Conservation (phyloP, 176 grass and related monocot genomes). For the Echinochloa phyllopogon region DNA sequence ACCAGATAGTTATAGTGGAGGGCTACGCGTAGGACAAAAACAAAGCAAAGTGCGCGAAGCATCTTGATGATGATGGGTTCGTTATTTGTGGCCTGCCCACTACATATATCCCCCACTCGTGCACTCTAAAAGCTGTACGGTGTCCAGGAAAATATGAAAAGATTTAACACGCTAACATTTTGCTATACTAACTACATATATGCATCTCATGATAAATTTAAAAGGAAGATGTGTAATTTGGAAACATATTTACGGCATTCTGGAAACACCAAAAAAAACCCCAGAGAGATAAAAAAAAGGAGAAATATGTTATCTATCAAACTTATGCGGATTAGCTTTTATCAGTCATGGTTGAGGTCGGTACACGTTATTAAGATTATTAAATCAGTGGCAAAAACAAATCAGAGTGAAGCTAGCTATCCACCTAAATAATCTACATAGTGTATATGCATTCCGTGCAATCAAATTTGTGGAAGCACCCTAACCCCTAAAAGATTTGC, state of each 20-base stretch:
- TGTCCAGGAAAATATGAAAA: background rate
- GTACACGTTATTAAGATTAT: background rate
- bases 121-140: slow-evolving; percentile 14
- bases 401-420: background rate
- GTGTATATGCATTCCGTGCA: too few species aligned
- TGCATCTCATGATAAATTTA: background rate
- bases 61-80: slow-evolving; percentile 5
- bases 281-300: background rate
- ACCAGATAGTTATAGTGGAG: slow-evolving; percentile 9
- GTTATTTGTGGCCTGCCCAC: slow-evolving; percentile 25
- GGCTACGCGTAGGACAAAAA: slow-evolving; percentile 13
- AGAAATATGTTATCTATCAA: background rate
- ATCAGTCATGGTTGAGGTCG: background rate
- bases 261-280: background rate
- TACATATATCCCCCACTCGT: slow-evolving; percentile 13
- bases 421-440: background rate
- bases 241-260: background rate
- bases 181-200: background rate
- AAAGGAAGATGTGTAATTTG: background rate
- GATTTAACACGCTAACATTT: background rate
- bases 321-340: background rate
- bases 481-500: background rate
- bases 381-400: background rate
- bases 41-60: background rate
- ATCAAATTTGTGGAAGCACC: background rate